Evolutionary conservation across 495 filamentous ascomycete genomes (phyloP).

Genomic region (Pyrenopolyporus hunteri): DNA sequence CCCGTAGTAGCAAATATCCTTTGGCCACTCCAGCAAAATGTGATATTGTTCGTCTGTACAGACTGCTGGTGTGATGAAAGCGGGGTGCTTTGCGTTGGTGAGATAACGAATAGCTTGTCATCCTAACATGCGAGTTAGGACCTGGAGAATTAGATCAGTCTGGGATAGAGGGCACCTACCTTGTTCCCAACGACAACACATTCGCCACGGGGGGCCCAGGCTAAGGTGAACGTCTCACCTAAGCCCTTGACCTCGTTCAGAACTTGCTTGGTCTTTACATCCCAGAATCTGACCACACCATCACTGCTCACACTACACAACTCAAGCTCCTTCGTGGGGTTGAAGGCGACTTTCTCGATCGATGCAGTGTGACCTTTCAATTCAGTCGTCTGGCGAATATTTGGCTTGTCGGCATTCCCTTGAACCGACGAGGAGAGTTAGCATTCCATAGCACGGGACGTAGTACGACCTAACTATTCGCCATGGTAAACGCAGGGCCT

Average conservation of each 20-base stretch:
- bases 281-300: slow-evolving; percentile 90
- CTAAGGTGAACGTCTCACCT: slow-evolving; percentile 80
- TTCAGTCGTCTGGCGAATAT: slow-evolving; percentile 82
- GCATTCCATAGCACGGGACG: too few species aligned
- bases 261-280: slow-evolving; percentile 80
- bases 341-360: slow-evolving; percentile 89
- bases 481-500: neutral
- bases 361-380: slow-evolving; percentile 77
- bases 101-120: slow-evolving; percentile 72
- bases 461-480: too few species aligned
- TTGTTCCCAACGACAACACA: slow-evolving; percentile 84
- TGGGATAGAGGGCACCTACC: slow-evolving; percentile 54
- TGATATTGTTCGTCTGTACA: slow-evolving; percentile 79
- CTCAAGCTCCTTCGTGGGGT: slow-evolving; percentile 86
- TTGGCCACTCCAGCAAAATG: slow-evolving; percentile 77
- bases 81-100: slow-evolving; percentile 56
- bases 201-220: slow-evolving; percentile 87
- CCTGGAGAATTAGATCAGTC: neutral
- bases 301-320: slow-evolving; percentile 85
- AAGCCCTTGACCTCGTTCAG: slow-evolving; percentile 81
- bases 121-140: slow-evolving; percentile 54
- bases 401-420: slow-evolving; percentile 87
- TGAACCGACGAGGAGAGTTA: neutral
- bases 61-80: slow-evolving; percentile 70
- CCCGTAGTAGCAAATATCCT: slow-evolving; percentile 82